These are phyloP conservation scores for Clathrus columnatus DNA, from an alignment of 768 basidiomycete genomes.

Conservation along the genomic window DNA sequence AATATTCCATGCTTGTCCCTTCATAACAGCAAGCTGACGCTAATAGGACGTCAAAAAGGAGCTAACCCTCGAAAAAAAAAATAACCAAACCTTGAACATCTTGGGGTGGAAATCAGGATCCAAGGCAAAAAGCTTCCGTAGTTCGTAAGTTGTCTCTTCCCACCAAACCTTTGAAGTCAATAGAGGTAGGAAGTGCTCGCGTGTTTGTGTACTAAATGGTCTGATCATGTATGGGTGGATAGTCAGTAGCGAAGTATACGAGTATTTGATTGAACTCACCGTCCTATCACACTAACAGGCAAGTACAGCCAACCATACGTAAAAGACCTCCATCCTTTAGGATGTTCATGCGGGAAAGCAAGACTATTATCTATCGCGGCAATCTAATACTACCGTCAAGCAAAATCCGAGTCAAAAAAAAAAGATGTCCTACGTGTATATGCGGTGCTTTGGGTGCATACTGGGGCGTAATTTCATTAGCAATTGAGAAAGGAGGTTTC, in stretches of 20 bases:
- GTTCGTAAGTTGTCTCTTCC: constrained; percentile 74
- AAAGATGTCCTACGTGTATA: constrained; percentile 38
- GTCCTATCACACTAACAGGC: constrained; percentile 76
- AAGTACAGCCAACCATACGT: constrained; percentile 87
- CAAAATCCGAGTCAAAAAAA: not conserved
- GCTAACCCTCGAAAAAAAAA: not conserved
- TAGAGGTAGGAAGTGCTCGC: constrained; percentile 73
- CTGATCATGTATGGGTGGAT: constrained; percentile 4
- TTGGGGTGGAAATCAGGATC: constrained; percentile 86
- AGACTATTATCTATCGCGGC: constrained; percentile 92
- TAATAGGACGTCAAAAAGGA: constrained; percentile 20
- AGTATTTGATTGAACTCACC: constrained; percentile 18
- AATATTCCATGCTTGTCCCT: constrained; percentile 89
- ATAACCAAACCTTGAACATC: constrained; percentile 64
- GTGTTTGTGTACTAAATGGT: constrained; percentile 77
- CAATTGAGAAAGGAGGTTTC: constrained; percentile 14
- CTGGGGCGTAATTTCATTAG: constrained; percentile 12
- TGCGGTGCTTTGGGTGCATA: constrained; percentile 60
- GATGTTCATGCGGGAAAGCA: constrained; percentile 87
- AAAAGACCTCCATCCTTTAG: constrained; percentile 66
- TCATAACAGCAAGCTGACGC: constrained; percentile 87
- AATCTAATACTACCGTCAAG: constrained; percentile 27
- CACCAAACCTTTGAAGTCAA: constrained; percentile 84
- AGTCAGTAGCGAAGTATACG: constrained; percentile 2
- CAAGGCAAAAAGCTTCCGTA: constrained; percentile 67